Base-by-base conservation (phyloP, 331 rosid species). In the Rhamnella rubrinervis region DNA sequence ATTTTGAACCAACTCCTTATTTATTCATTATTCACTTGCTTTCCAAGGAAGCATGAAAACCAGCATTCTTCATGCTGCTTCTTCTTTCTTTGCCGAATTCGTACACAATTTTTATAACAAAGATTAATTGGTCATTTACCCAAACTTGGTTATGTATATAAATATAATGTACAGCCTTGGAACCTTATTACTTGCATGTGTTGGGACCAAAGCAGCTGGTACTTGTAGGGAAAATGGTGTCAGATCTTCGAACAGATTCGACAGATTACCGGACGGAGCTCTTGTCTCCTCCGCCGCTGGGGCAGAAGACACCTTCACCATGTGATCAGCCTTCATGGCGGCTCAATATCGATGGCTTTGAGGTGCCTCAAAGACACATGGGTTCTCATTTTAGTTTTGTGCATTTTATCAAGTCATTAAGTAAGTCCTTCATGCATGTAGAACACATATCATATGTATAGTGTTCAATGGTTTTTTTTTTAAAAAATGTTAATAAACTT, bases 241-340 rank as follows among this genome's bases (percentile, higher is more conserved):
- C 72, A 46, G 82, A 81, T 57, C 77, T 81, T 62, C 60, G 86
- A 59, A 83, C 71, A 0, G 95, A 88, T 60, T 93, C 95, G 16
- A 64, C 74, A 5, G 88, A 90, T 69, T 85, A 90, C 66, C 61
- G 96, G 68, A 78, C 80, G 0, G 98, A 93, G 75, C 89, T 93
- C 78, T 82, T 93, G 67, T 93, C 96, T 0, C 98, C 98, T 0
- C 85, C 60, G 1, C 52, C 74, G 6, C 75, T 80, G 0, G 82
- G 50, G 17, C 77, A 71, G 67, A 66, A 71, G 17, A 83, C 69
- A 31, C 52, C 71, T 5, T 61, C 70, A 86, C 72, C 88, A 13
- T 83, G 83, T 23, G 91, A 85, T 10, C 49, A 44, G 50, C 87
- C 96, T 13, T 78, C 96, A 5, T 93, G 98, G 98, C 79, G 90